Evolutionary conservation across 495 filamentous ascomycete genomes (phyloP).

Genomic region (Talaromyces proteolyticus): DNA sequence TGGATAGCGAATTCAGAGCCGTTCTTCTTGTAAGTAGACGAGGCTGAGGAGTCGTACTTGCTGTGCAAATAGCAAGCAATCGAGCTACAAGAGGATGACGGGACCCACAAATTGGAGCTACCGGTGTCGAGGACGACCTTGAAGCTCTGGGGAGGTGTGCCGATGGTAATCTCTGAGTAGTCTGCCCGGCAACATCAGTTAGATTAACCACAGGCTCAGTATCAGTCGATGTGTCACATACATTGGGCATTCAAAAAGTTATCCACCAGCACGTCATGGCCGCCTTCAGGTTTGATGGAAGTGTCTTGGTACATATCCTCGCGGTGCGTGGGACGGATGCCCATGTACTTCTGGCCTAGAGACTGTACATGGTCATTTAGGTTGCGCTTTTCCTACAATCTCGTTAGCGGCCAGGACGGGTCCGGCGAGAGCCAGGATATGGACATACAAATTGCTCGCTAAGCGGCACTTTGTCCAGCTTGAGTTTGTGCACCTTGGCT

Average conservation of each 20-base stretch:
- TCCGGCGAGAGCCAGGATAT: conserved; percentile 1
- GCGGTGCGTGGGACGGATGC: conserved; percentile 63
- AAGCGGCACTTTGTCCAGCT: conserved; percentile 93
- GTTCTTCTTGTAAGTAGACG: conserved; percentile 90
- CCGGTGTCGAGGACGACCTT: conserved; percentile 99
- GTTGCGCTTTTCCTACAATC: conserved; percentile 60
- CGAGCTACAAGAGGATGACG: conserved; percentile 81
- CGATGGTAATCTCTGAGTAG: conserved; percentile 93
- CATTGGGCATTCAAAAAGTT: conserved; percentile 99
- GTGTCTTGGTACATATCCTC: conserved; percentile 72
- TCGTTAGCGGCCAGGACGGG: conserved; percentile 4
- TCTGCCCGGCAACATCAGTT: conserved; percentile 45
- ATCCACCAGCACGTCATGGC: conserved; percentile 81
- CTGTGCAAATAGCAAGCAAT: conserved; percentile 97
- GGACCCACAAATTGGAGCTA: conserved; percentile 99
- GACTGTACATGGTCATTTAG: conserved; percentile 74
- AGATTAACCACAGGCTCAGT: conserved; percentile 8
- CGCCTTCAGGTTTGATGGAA: conserved; percentile 56
- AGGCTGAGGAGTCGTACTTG: conserved; percentile 90
- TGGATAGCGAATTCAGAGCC: conserved; percentile 88
- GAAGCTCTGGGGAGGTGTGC: conserved; percentile 88
- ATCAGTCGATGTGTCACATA: conserved; percentile 39
- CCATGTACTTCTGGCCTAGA: conserved; percentile 84
- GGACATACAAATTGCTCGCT: conserved; percentile 81
- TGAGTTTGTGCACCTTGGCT: conserved; percentile 86